phyloP scores from a whole-genome alignment of 305 asterid species.

The Fraxinus sp. region DNA sequence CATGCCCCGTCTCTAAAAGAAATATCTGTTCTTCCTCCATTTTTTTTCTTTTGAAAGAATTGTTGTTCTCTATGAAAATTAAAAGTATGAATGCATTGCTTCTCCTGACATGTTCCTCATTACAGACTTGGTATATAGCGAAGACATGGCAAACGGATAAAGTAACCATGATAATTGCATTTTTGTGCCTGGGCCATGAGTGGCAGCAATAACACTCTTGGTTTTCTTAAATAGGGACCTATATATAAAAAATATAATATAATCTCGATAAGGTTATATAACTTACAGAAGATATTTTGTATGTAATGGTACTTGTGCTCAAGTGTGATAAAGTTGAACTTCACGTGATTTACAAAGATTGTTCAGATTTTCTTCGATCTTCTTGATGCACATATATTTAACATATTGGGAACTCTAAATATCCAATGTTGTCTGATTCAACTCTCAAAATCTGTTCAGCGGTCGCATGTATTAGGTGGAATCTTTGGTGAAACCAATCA shows the following conservation, averaged over 20 bases:
- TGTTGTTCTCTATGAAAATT: background rate
- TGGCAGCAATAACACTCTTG: background rate
- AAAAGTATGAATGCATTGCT: background rate
- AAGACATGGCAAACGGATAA: background rate
- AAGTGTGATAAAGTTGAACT: background rate
- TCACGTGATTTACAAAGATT: conserved; percentile 13
- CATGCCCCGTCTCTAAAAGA: background rate
- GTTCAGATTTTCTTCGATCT: conserved; percentile 18
- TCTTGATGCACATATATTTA: background rate
- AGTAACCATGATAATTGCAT: background rate
- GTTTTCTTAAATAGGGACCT: background rate
- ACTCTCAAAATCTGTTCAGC: conserved; percentile 47
- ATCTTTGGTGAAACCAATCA: conserved; percentile 82
- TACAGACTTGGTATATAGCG: background rate
- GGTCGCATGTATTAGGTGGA: conserved; percentile 61
- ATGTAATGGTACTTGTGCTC: background rate
- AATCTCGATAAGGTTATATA: background rate
- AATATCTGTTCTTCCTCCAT: background rate
- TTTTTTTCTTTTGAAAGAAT: background rate
- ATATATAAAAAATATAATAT: no score
- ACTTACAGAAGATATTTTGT: background rate
- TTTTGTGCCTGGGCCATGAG: background rate
- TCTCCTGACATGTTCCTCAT: background rate
- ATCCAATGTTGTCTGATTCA: conserved; percentile 30
- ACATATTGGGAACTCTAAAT: conserved; percentile 13